A percentile compares a stretch with the other conserved stretches of the same genome.
These are phyloP conservation scores for Gilbertella persicaria DNA, from an alignment of 371 early-diverging fungal genomes.

Conservation along the genomic window DNA sequence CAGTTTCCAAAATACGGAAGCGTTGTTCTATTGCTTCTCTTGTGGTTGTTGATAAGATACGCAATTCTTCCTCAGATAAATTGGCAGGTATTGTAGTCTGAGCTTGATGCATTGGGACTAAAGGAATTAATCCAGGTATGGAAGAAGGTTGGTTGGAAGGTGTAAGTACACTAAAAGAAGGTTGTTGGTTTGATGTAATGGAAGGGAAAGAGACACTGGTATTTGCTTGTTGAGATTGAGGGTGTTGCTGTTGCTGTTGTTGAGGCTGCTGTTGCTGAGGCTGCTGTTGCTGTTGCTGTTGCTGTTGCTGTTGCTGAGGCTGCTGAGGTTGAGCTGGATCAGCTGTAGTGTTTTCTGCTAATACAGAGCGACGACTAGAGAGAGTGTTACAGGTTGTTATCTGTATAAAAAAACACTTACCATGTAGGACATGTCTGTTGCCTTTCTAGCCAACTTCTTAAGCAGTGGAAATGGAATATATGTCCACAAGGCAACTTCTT, in stretches of 20 bases:
- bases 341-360: conserved; percentile 18
- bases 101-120: conserved; percentile 23
- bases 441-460: conserved; percentile 97
- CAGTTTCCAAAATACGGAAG: conserved; percentile 54
- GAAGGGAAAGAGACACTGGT: neutral
- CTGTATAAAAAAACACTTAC: conserved; percentile 27
- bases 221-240: neutral
- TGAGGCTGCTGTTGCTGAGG: conserved; percentile 18
- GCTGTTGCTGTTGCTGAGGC: conserved; percentile 17
- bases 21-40: conserved; percentile 63
- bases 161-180: conserved; percentile 14
- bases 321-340: conserved; percentile 3
- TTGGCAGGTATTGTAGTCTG: conserved; percentile 30
- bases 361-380: conserved; percentile 57
- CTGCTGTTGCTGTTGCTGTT: conserved; percentile 12
- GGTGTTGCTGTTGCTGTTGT: conserved; percentile 4
- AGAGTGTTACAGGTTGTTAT: neutral
- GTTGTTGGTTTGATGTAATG: neutral
- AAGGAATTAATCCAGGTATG: conserved; percentile 36
- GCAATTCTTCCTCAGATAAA: conserved; percentile 62
- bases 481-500: conserved; percentile 98
- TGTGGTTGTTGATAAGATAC: conserved; percentile 52
- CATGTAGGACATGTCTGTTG: conserved; percentile 99
- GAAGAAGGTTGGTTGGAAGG: conserved; percentile 9
- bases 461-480: conserved; percentile 96